Evolutionary conservation across 176 grass and related monocot genomes (phyloP), one percentile per base, ranked within the genome.

Genomic region (Olyra latifolia): DNA sequence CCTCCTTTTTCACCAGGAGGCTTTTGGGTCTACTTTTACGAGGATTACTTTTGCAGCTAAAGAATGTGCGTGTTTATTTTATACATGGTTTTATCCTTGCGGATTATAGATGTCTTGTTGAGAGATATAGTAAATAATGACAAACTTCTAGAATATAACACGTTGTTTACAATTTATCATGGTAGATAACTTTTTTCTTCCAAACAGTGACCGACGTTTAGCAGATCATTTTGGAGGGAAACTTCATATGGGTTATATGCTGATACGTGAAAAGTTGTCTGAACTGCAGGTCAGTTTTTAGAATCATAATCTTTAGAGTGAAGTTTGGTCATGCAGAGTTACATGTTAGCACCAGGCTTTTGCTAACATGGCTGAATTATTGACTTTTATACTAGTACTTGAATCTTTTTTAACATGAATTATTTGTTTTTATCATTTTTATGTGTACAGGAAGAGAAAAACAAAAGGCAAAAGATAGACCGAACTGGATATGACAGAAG

Each of bases 151-250:
- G 30, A 70, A 14, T 27, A 66, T 47, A 55, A 61, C 16, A 38
- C 77, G 24, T 38, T 4, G 13, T 71, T 72, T 72, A 42, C 20
- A 43, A 20, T 69, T 70, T 70, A 48, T 39, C 27, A 38, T 35
- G 17, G 28, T 52, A 60, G 66, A 17, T 89, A 71, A 90, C 15
- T 41, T 81, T 59, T 28, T 69, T 45, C 50, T 80, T 25, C 28
- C 72, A 61, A 80, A 86, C 81, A 95, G 96, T 95, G 92, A 99
- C 71, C 92, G 92, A 32, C 96, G 96, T 44, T 63, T 99, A 78
- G 92, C 96, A 78, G 92, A 99, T 93, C 96, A 99, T 91, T 99
- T 99, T 89, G 96, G 96, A 80, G 96, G 96, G 27, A 95, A 99
- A 80, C 96, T 95, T 85, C 96, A 99, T 66, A 84, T 99, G 65